Conservation (phyloP, 805 yeast genomes). For the Suhomyces sp. region DNA sequence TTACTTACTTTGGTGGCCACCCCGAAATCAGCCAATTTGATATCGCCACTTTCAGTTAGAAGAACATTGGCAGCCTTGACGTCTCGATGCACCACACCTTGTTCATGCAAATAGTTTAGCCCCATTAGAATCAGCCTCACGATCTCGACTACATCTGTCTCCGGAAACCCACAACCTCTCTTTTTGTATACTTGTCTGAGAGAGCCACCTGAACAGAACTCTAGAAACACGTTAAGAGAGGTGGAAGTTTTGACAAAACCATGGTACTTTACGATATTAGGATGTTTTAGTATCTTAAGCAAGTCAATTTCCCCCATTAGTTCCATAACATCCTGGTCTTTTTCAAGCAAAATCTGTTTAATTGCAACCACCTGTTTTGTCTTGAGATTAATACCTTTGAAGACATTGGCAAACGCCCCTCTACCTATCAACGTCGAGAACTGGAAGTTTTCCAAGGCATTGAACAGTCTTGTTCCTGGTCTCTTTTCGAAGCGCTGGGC, state of each 20-base stretch:
- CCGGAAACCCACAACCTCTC: conserved; percentile 53
- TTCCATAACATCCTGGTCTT: conserved; percentile 40
- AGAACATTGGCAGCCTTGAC: conserved; percentile 91
- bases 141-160: conserved; percentile 46
- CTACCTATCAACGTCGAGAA: conserved; percentile 69
- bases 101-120: conserved; percentile 61
- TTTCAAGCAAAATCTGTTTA: conserved; percentile 66
- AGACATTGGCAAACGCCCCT: conserved; percentile 91
- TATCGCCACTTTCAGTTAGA: conserved; percentile 59
- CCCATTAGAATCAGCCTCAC: conserved; percentile 58
- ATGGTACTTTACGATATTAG: conserved; percentile 64
- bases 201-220: conserved; percentile 63
- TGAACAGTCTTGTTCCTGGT: conserved; percentile 34
- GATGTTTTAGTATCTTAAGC: conserved; percentile 60
- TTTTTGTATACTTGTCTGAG: conserved; percentile 50
- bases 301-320: conserved; percentile 68
- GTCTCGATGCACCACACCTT: conserved; percentile 80
- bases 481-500: conserved; percentile 49
- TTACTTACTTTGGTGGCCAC: conserved; percentile 67
- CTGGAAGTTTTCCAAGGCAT: conserved; percentile 47
- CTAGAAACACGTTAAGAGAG: conserved; percentile 58
- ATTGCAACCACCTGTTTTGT: conserved; percentile 75
- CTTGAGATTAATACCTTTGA: conserved; percentile 62
- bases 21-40: conserved; percentile 93
- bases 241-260: conserved; percentile 58